phyloP scores from a whole-genome alignment of 148 eudicot species.

The Suaeda aralocaspica region DNA sequence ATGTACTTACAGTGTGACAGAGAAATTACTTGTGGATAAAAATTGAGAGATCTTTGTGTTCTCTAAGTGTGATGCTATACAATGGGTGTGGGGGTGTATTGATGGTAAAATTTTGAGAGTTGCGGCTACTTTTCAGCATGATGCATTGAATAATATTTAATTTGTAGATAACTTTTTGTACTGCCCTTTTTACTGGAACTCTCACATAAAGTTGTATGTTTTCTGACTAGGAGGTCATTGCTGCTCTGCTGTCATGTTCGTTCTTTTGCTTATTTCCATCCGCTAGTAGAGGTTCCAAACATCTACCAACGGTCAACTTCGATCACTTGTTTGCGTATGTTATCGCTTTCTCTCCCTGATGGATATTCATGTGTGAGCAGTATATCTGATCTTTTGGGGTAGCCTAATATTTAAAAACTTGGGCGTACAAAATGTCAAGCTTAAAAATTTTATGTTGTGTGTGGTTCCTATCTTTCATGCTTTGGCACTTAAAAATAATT shows the following conservation, averaged over 20 bases:
- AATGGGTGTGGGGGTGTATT: neutral
- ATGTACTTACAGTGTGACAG: no score
- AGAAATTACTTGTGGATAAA: no score
- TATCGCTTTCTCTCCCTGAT: conserved; percentile 12
- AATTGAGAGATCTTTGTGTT: neutral
- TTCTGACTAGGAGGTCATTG: conserved; percentile 76
- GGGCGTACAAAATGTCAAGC: no score
- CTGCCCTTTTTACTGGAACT: neutral
- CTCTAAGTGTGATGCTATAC: neutral
- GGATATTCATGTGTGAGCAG: no score
- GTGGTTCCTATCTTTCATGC: no score
- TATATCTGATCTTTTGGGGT: no score
- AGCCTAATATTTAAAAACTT: no score
- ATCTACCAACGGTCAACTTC: conserved; percentile 86
- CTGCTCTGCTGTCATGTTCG: conserved; percentile 83
- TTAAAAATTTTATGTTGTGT: no score
- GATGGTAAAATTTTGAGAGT: no score
- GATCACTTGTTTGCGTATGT: conserved; percentile 89
- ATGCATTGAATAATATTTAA: neutral
- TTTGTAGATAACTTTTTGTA: neutral
- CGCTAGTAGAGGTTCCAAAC: conserved; percentile 59
- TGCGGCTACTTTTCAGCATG: no score
- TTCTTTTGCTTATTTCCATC: conserved; percentile 89
- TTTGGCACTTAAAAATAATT: no score
- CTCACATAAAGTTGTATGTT: conserved; percentile 11